Conservation (phyloP, 2,329 filamentous ascomycete genomes). For the Ophidiomyces ophidiicola region DNA sequence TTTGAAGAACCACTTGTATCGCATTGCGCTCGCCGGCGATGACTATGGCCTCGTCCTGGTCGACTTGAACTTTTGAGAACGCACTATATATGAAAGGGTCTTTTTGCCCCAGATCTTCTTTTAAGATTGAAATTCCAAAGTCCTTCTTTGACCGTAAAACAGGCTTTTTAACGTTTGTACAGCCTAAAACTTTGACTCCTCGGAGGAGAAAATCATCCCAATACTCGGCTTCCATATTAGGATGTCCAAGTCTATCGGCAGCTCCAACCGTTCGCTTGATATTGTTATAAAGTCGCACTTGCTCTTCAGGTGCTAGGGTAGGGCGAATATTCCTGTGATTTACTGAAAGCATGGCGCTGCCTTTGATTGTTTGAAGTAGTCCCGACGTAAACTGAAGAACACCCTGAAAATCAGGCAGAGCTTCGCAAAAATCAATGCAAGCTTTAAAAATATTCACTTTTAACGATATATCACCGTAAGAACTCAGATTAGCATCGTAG, state of each 20-base stretch:
- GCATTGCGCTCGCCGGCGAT: slow-evolving; percentile 66
- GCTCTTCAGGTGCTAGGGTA: slow-evolving; percentile 66
- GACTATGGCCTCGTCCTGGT: slow-evolving; percentile 52
- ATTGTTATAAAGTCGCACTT: slow-evolving; percentile 69
- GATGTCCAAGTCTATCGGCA: slow-evolving; percentile 61
- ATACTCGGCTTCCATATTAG: slow-evolving; percentile 65
- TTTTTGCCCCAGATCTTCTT: slow-evolving; percentile 24
- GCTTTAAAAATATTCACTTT: slow-evolving; percentile 78
- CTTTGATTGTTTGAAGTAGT: slow-evolving; percentile 61
- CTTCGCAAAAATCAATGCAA: slow-evolving; percentile 91
- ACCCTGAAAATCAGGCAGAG: slow-evolving; percentile 78
- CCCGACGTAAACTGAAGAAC: slow-evolving; percentile 81
- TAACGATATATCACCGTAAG: slow-evolving; percentile 63
- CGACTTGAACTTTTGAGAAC: slow-evolving; percentile 57
- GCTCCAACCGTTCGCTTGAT: slow-evolving; percentile 72
- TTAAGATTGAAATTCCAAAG: slow-evolving; percentile 34
- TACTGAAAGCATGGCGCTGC: slow-evolving; percentile 59
- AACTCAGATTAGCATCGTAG: slow-evolving; percentile 34
- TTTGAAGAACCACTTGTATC: slow-evolving; percentile 78
- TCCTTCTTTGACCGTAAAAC: slow-evolving; percentile 50
- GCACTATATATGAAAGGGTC: slow-evolving; percentile 95
- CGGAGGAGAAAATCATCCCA: slow-evolving; percentile 95
- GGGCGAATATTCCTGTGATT: slow-evolving; percentile 58
- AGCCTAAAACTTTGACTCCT: slow-evolving; percentile 56
- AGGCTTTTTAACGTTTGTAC: slow-evolving; percentile 48